Evolutionary conservation across 306 rosid genomes (phyloP).

Genomic region (Corylus americana): DNA sequence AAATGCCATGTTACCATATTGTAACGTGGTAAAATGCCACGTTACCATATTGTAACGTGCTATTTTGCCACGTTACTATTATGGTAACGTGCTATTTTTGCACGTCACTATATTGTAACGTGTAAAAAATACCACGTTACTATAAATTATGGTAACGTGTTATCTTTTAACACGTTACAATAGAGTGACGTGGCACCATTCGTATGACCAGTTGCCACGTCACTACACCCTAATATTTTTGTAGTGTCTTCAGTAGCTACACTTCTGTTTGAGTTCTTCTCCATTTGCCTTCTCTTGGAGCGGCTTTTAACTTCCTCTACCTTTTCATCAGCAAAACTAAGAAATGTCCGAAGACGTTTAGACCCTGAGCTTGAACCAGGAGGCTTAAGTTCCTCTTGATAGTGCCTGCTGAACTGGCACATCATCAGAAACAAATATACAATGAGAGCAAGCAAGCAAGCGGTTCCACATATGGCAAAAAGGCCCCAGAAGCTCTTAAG

Average conservation of each 20-base stretch:
- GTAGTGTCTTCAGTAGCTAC: slow-evolving; percentile 11
- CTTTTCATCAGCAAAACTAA: slow-evolving; percentile 71
- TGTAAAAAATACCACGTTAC: no score
- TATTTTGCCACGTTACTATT: no score
- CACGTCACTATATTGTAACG: no score
- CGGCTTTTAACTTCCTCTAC: slow-evolving; percentile 52
- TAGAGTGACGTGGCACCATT: no score
- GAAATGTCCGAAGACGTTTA: slow-evolving; percentile 50
- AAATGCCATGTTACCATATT: no score
- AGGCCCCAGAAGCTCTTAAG: slow-evolving; percentile 91
- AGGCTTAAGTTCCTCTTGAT: slow-evolving; percentile 30
- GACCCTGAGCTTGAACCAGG: slow-evolving; percentile 32
- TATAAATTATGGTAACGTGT: no score
- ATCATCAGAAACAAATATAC: slow-evolving; percentile 46
- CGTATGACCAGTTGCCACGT: no score
- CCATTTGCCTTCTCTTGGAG: slow-evolving; percentile 62
- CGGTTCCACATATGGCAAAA: slow-evolving; percentile 62
- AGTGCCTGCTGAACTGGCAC: slow-evolving; percentile 60
- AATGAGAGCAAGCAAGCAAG: slow-evolving; percentile 64
- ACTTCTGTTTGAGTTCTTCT: slow-evolving; percentile 48
- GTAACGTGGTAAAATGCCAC: no score
- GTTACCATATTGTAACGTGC: no score
- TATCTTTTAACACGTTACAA: no score
- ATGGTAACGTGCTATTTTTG: no score
- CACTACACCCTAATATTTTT: no score